Evolutionary conservation across 1,284 basidiomycete genomes (phyloP), one percentile per base, ranked within the genome.

Genomic region (Heterobasidion parviporum): DNA sequence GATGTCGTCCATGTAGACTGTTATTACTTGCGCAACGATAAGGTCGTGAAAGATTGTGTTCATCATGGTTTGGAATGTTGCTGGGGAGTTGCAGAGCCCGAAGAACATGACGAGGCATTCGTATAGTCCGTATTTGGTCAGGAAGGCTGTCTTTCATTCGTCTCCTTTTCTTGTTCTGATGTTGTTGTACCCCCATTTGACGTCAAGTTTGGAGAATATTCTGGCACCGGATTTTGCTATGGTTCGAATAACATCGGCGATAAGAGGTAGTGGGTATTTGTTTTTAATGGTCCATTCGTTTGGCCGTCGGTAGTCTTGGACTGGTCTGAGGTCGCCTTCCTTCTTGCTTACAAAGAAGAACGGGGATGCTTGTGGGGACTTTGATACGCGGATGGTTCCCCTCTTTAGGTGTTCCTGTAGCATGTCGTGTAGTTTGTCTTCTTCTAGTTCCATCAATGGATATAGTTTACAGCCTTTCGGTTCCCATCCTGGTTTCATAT

Each of bases 321-420:
- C 55, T 3, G 55, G 55, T 16, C 50, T 18, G 8, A 51, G 50
- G 2, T 32, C 34, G 2, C 55, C 43, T 38, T 52, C 49, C 12
- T 52, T 52, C 44, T 56, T 56, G 34, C 52, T 52, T 8, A 52
- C 33, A n/a, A 52, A 56, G 43, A 56, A 56, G 50, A 56, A 52
- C 1, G 49, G 36, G 12, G 36, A 35, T 45, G 55, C 36, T 14
- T 44, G 34, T 7, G 55, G 55, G 15, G 41, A 52, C 6, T 56
- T 50, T 12, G 54, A 51, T 20, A 7, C 2, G 0, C 48, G 10
- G 3, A 55, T 55, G 7, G 33, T 41, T 26, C 47, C 47, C 35
- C 38, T 51, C 16, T 18, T n/a, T 74, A 32, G 16, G 16, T 55
- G 15, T 55, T 55, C 50, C 2, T 52, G 15, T 3, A 38, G 2